Percentiles rank a stretch among this genome's conserved stretches.
Conservation (phyloP, 1,284 basidiomycete genomes). For the Pholiota adiposa region DNA sequence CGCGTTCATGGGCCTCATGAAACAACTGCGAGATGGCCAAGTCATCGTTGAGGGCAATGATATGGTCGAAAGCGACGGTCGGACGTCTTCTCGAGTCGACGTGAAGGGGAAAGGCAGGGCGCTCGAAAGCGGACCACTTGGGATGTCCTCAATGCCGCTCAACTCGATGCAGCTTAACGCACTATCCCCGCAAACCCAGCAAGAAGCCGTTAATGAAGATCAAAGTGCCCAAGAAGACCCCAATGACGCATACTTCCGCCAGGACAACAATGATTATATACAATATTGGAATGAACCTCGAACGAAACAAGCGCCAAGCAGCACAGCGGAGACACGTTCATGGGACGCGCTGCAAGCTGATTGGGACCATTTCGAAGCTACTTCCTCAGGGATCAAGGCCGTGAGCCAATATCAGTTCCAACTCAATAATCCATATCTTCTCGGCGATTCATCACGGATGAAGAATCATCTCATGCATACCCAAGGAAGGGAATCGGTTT, state of each 20-base stretch:
- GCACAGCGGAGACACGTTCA: constrained; percentile 29
- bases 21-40: constrained; percentile 80
- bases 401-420: constrained; percentile 79
- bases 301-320: constrained; percentile 18
- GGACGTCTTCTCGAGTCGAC: constrained; percentile 39
- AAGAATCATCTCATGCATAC: constrained; percentile 60
- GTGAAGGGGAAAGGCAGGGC: constrained; percentile 73
- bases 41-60: constrained; percentile 85
- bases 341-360: constrained; percentile 70
- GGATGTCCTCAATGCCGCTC: neutral
- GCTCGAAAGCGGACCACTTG: constrained; percentile 19
- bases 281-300: constrained; percentile 53
- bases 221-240: constrained; percentile 45
- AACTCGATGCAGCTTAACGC: neutral
- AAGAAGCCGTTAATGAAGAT: constrained; percentile 23
- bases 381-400: constrained; percentile 61
- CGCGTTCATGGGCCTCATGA: constrained; percentile 88
- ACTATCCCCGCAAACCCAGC: constrained; percentile 9
- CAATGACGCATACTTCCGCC: constrained; percentile 71
- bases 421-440: constrained; percentile 79
- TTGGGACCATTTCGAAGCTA: constrained; percentile 86
- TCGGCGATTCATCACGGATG: constrained; percentile 58
- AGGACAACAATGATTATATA: constrained; percentile 72
- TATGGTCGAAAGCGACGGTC: constrained; percentile 64
- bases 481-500: constrained; percentile 44